Evolutionary conservation across 2,329 filamentous ascomycete genomes (phyloP).

Genomic region (Simplicillium sp.): DNA sequence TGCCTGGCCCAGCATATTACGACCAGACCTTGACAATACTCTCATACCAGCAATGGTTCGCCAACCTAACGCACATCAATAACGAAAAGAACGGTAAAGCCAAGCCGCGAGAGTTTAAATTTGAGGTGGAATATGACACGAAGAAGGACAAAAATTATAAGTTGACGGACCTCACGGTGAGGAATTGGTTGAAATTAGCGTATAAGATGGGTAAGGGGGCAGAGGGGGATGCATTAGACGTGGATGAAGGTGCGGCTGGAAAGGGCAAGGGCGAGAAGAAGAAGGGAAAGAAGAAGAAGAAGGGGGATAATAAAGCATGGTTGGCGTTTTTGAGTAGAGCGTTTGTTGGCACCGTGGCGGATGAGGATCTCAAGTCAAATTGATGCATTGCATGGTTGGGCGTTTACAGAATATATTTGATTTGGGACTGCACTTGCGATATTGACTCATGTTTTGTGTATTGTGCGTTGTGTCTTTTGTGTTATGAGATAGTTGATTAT

Average conservation of each 20-base stretch:
- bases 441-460: no score
- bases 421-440: no score
- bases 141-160: slow-evolving; percentile 66
- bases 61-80: slow-evolving; percentile 87
- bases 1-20: slow-evolving; percentile 84
- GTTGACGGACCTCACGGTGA: slow-evolving; percentile 74
- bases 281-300: slow-evolving; percentile 29
- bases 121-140: slow-evolving; percentile 80
- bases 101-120: slow-evolving; percentile 57
- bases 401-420: neutral
- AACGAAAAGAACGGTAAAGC: slow-evolving; percentile 38
- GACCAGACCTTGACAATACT: slow-evolving; percentile 71
- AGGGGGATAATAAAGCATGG: slow-evolving; percentile 61
- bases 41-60: slow-evolving; percentile 83
- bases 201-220: slow-evolving; percentile 56
- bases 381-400: slow-evolving; percentile 9
- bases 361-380: slow-evolving; percentile 51
- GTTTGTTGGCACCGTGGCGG: slow-evolving; percentile 64
- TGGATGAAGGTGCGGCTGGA: neutral
- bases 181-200: slow-evolving; percentile 71
- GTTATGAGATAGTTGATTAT: no score
- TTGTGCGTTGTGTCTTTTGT: no score
- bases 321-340: slow-evolving; percentile 67
- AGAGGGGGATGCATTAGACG: slow-evolving; percentile 5
- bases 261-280: slow-evolving; percentile 8